Percentiles rank a stretch among this genome's conserved stretches.
Evolutionary conservation across 805 yeast genomes (phyloP).

Genomic region (Schwanniomyces pseudopolymorphus): DNA sequence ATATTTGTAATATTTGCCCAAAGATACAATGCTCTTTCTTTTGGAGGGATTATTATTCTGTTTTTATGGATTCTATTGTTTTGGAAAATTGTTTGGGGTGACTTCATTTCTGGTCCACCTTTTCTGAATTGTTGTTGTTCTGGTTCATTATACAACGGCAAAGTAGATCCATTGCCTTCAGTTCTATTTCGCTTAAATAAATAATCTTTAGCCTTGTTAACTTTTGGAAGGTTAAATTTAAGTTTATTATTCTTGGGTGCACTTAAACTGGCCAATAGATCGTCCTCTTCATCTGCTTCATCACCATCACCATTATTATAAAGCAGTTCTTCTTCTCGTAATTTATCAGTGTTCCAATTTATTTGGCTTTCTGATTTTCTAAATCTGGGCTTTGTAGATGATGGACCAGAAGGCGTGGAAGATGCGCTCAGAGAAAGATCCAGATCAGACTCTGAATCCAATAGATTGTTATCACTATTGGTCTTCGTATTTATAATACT

Average conservation of each 20-base stretch:
- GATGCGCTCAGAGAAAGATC: conserved; percentile 26
- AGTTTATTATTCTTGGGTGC: conserved; percentile 7
- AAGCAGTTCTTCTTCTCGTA: background rate
- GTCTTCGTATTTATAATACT: conserved; percentile 1
- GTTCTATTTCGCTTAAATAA: conserved; percentile 3
- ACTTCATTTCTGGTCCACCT: conserved; percentile 7
- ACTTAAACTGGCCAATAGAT: background rate
- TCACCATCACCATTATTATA: background rate
- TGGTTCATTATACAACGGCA: conserved; percentile 16
- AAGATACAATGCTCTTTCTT: conserved; percentile 83
- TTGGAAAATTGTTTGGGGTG: conserved; percentile 11
- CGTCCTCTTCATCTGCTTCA: conserved; percentile 1
- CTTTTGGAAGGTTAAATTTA: conserved; percentile 12
- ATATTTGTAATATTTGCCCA: conserved; percentile 96
- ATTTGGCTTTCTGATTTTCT: background rate
- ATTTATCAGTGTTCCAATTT: conserved; percentile 3
- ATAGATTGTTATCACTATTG: conserved; percentile 15
- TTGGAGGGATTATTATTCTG: conserved; percentile 36
- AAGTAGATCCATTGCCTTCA: conserved; percentile 3
- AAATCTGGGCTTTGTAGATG: background rate
- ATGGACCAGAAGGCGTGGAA: conserved; percentile 14
- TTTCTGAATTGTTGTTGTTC: conserved; percentile 8
- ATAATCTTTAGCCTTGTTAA: conserved; percentile 6
- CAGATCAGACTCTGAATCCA: conserved; percentile 36
- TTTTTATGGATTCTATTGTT: conserved; percentile 9